These are phyloP conservation scores for Chytridium lagenaria DNA, from an alignment of 371 early-diverging fungal species.

Conservation along the genomic window DNA sequence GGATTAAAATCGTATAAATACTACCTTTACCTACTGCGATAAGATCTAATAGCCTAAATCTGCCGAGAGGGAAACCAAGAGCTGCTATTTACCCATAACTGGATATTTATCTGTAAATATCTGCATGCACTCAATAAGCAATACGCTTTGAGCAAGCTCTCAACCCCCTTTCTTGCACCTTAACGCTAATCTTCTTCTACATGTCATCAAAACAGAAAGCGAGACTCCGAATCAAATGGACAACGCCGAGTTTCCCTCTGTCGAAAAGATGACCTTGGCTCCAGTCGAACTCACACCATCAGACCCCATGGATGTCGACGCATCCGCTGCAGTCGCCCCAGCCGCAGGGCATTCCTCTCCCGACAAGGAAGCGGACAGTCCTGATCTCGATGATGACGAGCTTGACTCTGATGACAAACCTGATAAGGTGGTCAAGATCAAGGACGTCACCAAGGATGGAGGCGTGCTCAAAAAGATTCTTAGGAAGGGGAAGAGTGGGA, in stretches of 20 bases:
- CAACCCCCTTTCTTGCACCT: too few species aligned
- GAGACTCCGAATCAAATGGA: conserved; percentile 3
- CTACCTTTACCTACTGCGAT: too few species aligned
- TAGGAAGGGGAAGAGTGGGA: conserved; percentile 30
- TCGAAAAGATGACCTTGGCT: neutral
- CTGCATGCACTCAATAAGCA: too few species aligned
- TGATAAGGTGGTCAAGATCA: conserved; percentile 1
- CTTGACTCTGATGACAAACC: neutral
- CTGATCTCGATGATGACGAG: neutral
- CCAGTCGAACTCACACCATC: neutral
- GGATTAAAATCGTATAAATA: too few species aligned
- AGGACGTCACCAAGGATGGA: conserved; percentile 22
- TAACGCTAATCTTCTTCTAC: too few species aligned
- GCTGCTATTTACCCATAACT: too few species aligned
- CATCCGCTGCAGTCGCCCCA: conserved; percentile 1
- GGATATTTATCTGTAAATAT: too few species aligned
- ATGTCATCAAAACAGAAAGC: too few species aligned
- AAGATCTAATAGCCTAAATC: too few species aligned
- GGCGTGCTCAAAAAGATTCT: conserved; percentile 32
- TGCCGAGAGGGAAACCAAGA: too few species aligned
- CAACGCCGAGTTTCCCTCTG: neutral
- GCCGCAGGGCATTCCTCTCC: neutral
- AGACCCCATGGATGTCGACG: conserved; percentile 16
- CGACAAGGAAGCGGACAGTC: too few species aligned
- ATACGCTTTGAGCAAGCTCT: too few species aligned